Evolutionary conservation across 1,139 yeast species (phyloP).

Genomic region (Hyphopichia pseudoburtonii): DNA sequence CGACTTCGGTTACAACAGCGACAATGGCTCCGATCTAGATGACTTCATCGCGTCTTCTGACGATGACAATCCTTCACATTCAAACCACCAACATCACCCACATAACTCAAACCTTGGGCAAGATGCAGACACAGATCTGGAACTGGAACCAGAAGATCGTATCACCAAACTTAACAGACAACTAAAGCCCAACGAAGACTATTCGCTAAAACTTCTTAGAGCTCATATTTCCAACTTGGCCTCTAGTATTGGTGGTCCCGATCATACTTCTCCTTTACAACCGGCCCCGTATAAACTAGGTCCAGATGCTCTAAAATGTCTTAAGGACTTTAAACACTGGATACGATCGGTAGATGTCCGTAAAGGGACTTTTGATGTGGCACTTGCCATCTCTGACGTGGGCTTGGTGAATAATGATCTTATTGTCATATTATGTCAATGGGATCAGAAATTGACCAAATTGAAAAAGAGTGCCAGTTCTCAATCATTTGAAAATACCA

Average conservation of each 20-base stretch:
- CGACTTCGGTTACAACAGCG: too few species aligned
- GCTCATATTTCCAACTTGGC: constrained; percentile 73
- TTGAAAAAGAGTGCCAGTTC: constrained; percentile 26
- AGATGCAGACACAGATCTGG: constrained; percentile 17
- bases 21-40: constrained; percentile 9
- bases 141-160: constrained; percentile 23
- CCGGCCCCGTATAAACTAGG: constrained; percentile 73
- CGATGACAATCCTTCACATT: not conserved
- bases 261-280: constrained; percentile 44
- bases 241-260: constrained; percentile 82
- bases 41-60: constrained; percentile 6
- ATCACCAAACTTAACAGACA: constrained; percentile 27
- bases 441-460: constrained; percentile 51
- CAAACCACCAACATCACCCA: not conserved
- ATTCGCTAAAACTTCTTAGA: constrained; percentile 47
- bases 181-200: constrained; percentile 37
- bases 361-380: constrained; percentile 71
- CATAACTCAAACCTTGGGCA: constrained; percentile 10
- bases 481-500: constrained; percentile 21
- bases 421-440: constrained; percentile 69
- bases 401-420: constrained; percentile 74
- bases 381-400: constrained; percentile 82
- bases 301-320: constrained; percentile 86
- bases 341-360: constrained; percentile 78
- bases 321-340: constrained; percentile 88